These are phyloP conservation scores for Nakataea oryzae DNA, from an alignment of 2,329 filamentous ascomycete genomes.

Conservation along the genomic window DNA sequence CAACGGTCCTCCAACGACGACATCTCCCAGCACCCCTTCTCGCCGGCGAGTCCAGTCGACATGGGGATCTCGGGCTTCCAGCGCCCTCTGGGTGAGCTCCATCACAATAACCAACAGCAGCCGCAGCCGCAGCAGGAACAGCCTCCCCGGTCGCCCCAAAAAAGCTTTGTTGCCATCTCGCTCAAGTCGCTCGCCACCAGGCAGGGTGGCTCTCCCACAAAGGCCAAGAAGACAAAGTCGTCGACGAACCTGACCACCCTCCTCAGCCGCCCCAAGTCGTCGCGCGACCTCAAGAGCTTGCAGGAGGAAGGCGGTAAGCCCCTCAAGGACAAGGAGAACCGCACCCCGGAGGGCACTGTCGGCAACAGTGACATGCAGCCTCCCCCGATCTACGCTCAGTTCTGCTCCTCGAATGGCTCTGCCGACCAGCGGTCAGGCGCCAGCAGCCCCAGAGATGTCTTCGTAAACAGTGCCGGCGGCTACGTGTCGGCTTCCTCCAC, in stretches of 20 bases:
- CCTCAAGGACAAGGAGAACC: slow-evolving; percentile 72
- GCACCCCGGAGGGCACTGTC: slow-evolving; percentile 44
- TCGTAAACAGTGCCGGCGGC: slow-evolving; percentile 6
- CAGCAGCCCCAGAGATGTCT: slow-evolving; percentile 9
- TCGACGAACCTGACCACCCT: slow-evolving; percentile 71
- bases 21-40: neutral
- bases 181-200: slow-evolving; percentile 29
- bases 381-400: slow-evolving; percentile 73
- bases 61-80: slow-evolving; percentile 23
- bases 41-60: slow-evolving; percentile 8
- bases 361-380: slow-evolving; percentile 41
- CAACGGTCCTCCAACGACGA: slow-evolving; percentile 12
- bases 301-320: slow-evolving; percentile 20
- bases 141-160: slow-evolving; percentile 27
- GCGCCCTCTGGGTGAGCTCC: slow-evolving; percentile 41
- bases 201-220: slow-evolving; percentile 39
- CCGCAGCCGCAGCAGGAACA: slow-evolving; percentile 26
- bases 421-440: slow-evolving; percentile 8
- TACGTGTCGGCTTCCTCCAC: slow-evolving; percentile 5
- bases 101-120: slow-evolving; percentile 40
- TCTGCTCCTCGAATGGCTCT: slow-evolving; percentile 32
- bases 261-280: slow-evolving; percentile 63
- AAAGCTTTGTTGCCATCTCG: slow-evolving; percentile 32
- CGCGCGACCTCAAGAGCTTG: slow-evolving; percentile 51
- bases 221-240: slow-evolving; percentile 72